Percentiles rank a stretch among this genome's conserved stretches.
Evolutionary conservation across 768 basidiomycete species (phyloP).

Genomic region (Psilocybe azurescens): DNA sequence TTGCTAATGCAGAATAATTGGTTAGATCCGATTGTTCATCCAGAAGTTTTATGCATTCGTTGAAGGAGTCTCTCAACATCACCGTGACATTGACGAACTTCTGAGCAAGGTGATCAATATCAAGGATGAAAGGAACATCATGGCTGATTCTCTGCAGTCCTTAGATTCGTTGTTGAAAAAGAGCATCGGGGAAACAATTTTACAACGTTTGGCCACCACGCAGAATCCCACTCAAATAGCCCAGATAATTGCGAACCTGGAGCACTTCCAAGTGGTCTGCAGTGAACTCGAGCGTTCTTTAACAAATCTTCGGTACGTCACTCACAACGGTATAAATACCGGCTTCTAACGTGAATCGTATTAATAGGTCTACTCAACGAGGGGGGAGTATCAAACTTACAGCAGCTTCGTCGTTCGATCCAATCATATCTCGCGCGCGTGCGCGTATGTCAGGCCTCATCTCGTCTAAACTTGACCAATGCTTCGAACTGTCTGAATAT

Average conservation of each 20-base stretch:
- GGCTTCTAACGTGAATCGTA: background rate
- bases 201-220: conserved; percentile 72
- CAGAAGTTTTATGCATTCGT: conserved; percentile 97
- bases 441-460: conserved; percentile 83
- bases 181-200: conserved; percentile 79
- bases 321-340: background rate
- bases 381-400: conserved; percentile 80
- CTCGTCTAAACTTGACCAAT: conserved; percentile 90
- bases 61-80: conserved; percentile 92
- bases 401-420: conserved; percentile 67
- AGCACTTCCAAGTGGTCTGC: conserved; percentile 89
- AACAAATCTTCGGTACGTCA: conserved; percentile 74
- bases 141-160: conserved; percentile 54
- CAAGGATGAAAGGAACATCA: background rate
- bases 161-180: conserved; percentile 82
- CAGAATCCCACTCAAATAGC: conserved; percentile 89
- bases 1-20: background rate
- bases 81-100: conserved; percentile 90
- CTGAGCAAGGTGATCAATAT: conserved; percentile 70
- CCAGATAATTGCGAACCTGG: conserved; percentile 91
- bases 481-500: conserved; percentile 95
- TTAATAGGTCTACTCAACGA: conserved; percentile 74
- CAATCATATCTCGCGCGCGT: conserved; percentile 71
- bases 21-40: conserved; percentile 84
- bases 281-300: conserved; percentile 84